Conservation (phyloP, 768 basidiomycete genomes). For the Mycena latifolia region DNA sequence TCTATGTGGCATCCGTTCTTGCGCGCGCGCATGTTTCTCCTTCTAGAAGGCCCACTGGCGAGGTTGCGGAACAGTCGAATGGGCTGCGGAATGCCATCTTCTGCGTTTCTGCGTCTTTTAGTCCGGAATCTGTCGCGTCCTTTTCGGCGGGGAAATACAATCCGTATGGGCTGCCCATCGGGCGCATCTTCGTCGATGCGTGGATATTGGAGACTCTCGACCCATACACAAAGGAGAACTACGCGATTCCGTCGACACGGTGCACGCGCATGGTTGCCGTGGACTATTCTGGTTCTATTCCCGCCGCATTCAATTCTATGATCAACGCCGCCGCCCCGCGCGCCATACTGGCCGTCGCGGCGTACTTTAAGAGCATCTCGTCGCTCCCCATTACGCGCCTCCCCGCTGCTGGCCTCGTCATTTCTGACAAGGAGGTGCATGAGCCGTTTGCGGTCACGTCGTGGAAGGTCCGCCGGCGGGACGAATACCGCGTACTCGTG, state of each 20-base stretch:
- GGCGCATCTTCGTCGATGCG: slow-evolving; percentile 88
- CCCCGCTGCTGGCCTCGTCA: slow-evolving; percentile 73
- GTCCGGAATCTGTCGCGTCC: slow-evolving; percentile 66
- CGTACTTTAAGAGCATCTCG: slow-evolving; percentile 73
- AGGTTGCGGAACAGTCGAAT: slow-evolving; percentile 53
- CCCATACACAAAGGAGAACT: slow-evolving; percentile 94
- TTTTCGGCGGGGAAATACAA: slow-evolving; percentile 83
- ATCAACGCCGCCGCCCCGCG: slow-evolving; percentile 85
- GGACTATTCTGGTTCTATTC: slow-evolving; percentile 89
- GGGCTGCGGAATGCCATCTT: slow-evolving; percentile 76
- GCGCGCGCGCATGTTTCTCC: slow-evolving; percentile 66
- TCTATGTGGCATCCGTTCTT: slow-evolving; percentile 81
- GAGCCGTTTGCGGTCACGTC: slow-evolving; percentile 56
- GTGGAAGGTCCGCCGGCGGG: slow-evolving; percentile 74
- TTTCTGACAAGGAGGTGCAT: slow-evolving; percentile 65
- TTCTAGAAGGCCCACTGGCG: slow-evolving; percentile 58
- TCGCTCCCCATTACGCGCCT: slow-evolving; percentile 77
- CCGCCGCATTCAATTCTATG: slow-evolving; percentile 86
- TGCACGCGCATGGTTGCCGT: slow-evolving; percentile 88
- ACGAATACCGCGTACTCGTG: slow-evolving; percentile 70
- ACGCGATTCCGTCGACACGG: slow-evolving; percentile 92
- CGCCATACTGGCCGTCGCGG: slow-evolving; percentile 80
- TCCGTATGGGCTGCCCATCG: slow-evolving; percentile 77
- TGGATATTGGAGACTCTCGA: slow-evolving; percentile 98
- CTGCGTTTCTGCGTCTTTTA: slow-evolving; percentile 87